Percentiles rank a stretch among this genome's conserved stretches.
Conservation (phyloP, 768 basidiomycete species). For the Tylopilus rubrobrunneus region DNA sequence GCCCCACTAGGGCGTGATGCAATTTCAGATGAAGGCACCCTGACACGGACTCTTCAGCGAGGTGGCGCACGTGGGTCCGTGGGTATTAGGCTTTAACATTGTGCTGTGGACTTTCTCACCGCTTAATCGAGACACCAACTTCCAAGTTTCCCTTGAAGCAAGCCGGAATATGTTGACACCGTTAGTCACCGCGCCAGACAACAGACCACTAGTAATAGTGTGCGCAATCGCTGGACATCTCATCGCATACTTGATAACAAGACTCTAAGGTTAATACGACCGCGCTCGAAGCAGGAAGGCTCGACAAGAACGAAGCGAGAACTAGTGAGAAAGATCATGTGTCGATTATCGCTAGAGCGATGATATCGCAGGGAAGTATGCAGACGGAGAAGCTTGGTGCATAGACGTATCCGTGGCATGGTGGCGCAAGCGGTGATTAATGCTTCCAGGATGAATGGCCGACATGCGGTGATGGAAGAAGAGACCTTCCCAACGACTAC, state of each 20-base stretch:
- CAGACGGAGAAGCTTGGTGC: constrained; percentile 20
- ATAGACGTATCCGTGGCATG: constrained; percentile 17
- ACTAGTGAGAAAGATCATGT: constrained; percentile 5
- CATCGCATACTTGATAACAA: background rate
- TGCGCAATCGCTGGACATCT: background rate
- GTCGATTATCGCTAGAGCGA: constrained; percentile 18
- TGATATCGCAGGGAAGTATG: constrained; percentile 25
- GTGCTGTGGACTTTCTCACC: constrained; percentile 14
- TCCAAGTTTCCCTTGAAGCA: background rate
- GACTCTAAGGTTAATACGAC: background rate
- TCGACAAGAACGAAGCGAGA: constrained; percentile 15
- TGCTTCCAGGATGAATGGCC: constrained; percentile 23
- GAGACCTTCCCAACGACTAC: constrained; percentile 13
- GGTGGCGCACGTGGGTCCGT: constrained; percentile 3
- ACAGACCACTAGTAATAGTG: background rate
- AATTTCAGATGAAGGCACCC: background rate
- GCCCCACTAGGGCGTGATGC: background rate
- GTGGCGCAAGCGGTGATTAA: constrained; percentile 32
- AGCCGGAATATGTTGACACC: background rate
- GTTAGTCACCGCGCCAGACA: background rate
- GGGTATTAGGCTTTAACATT: constrained; percentile 18
- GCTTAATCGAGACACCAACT: constrained; percentile 8
- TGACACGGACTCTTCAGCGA: background rate
- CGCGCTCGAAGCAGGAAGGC: constrained; percentile 5
- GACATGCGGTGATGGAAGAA: constrained; percentile 23